Base-by-base conservation (phyloP, 2,329 filamentous ascomycete genomes). In the Claviceps quebecensis region DNA sequence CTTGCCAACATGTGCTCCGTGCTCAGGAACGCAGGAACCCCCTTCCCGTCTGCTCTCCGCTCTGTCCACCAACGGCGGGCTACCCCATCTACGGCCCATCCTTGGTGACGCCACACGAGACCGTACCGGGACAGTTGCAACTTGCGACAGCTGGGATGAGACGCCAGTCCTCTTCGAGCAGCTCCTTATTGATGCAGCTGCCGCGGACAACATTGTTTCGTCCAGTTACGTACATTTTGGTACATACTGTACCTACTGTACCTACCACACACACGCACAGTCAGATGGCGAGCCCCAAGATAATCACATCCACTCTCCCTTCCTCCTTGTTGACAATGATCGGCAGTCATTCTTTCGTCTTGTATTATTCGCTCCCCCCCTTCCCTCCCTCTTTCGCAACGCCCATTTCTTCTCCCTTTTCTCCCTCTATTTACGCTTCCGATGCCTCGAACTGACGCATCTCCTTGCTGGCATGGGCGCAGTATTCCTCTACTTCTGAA, bases 401-500 rank as follows among this genome's bases (percentile, higher is more conserved):
- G 8, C 19, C 16, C 7, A 36, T 45, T 38, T 29, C 26, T 34
- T 46, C 44, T 38, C 29, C 36, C 41, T 44, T 38, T 46, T 39
- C 29, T 22, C 26, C 41, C 39, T 45, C 40, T 11, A 11, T 40
- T 37, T n/a, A 11, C 3, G 17, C 16, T 38, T 48, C 47, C 34
- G 51, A 37, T 44, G 16, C 49, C 39, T 49, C 22, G 22, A 40
- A 23, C 48, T 53, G 36, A 50, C 40, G 9, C 16, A 5, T 39
- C 9, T 29, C 41, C 22, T 38, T 17, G 3, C 11, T 16, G 6
- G 19, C 13, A 36, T 26, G n/a, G 29, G 51, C 49, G 41, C 64
- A 87, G 78, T 87, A 85, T 69, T 87, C 87, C 69, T 86, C 83
- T 36, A 82, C 79, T 7, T 73, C 84, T 56, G 84, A 88, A 66